A percentile compares a stretch with the other conserved stretches of the same genome.
phyloP scores from a whole-genome alignment of 305 asterid genomes.

The Withania somnifera region DNA sequence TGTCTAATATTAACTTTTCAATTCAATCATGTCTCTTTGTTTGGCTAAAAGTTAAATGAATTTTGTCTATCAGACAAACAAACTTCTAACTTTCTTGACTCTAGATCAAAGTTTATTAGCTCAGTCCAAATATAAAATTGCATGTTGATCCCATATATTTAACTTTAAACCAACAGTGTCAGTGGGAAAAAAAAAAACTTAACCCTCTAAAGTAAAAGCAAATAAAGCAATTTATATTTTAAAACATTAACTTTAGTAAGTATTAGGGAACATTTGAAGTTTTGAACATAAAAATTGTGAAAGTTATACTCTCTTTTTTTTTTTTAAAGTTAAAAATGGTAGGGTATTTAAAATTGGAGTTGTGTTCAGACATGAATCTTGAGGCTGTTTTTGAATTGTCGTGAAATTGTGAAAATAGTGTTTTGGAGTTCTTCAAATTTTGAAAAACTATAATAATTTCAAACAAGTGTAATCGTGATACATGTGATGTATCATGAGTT shows the following conservation, averaged over 20 bases:
- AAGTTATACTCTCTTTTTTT: no score
- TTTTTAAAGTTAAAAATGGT: no score
- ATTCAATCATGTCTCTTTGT: not conserved
- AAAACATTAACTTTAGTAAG: not conserved
- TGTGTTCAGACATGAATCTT: no score
- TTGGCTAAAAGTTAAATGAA: not conserved
- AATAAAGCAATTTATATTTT: not conserved
- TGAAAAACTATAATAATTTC: not conserved
- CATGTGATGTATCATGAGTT: no score
- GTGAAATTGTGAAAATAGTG: no score
- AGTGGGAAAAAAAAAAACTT: not conserved
- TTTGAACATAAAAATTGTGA: no score
- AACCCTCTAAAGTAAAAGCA: conserved; percentile 1
- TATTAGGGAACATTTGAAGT: no score
- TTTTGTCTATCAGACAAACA: not conserved
- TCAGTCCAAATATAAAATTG: not conserved
- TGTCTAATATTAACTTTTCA: not conserved
- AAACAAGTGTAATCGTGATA: no score
- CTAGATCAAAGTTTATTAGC: not conserved
- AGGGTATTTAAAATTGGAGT: no score
- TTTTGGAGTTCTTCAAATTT: not conserved
- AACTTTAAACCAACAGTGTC: conserved; percentile 8
- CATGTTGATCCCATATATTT: conserved; percentile 2
- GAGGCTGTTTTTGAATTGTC: no score
- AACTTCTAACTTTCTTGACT: not conserved